Base-by-base conservation (phyloP, 192 early-diverging fungal species). In the Gaertneriomyces sp. region DNA sequence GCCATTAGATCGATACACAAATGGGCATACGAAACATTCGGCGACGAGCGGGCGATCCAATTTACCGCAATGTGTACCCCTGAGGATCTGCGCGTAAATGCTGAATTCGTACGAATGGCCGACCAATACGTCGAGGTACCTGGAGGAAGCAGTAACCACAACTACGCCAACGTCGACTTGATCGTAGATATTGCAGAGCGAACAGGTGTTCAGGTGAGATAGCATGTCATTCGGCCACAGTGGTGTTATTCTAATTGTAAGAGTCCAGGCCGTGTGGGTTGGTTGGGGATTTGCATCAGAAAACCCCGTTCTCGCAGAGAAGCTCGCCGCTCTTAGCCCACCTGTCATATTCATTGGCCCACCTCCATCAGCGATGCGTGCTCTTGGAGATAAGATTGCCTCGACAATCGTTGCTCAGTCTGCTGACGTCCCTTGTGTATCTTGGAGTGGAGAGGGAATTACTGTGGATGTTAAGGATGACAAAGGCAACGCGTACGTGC, bases 211-310 rank as follows among this genome's bases (percentile, higher is more conserved):
- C 91, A 85, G 43, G 80, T 81, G 53, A 60, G 72, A 63, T 14
- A 51, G 25, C 25, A 33, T 33, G 25, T 33, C 2, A 33, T 33
- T 33, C 25, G 25, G 25, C 25, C 25, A 2, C 25, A 2, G 0
- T 14, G 3, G 53, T 17, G 44, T 61, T 75, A 39, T 17, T 47
- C 19, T 74, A 17, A 16, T 45, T 74, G 39, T 64, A 20, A 56
- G 6, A 5, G 45, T 52, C 6, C 44, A 96, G 79, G 90, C 93
- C 61, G 92, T 95, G 46, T 95, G 93, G 90, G 96, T 96, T 69
- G 96, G 96, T 50, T 99, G 96, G 96, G 96, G 96, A 53, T 95
- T 97, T 64, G 96, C 96, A 11, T 99, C 96, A 14, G 96, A 99
- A 73, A 96, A 99, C 74, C 96, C 96, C 51, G 78, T 90, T 60